phyloP scores from a whole-genome alignment of 805 yeast species.

The Wickerhamomyces ciferrii region DNA sequence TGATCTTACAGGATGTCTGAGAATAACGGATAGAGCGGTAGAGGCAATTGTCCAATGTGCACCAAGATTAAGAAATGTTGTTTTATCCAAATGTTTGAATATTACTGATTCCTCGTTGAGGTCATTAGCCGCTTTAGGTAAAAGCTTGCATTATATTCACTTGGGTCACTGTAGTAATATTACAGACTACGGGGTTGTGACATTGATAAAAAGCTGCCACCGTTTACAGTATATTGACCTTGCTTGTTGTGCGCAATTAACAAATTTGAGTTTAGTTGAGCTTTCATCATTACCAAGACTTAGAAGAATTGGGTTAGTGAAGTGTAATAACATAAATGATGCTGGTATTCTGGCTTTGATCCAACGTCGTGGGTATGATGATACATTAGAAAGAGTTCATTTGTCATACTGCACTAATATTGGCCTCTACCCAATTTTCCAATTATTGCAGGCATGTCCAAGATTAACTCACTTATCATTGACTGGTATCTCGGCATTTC shows the following conservation, averaged over 20 bases:
- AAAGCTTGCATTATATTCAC: constrained; percentile 82
- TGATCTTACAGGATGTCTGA: constrained; percentile 80
- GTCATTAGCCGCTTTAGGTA: constrained; percentile 67
- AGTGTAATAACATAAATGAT: constrained; percentile 84
- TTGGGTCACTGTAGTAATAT: constrained; percentile 90
- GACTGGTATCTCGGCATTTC: constrained; percentile 89
- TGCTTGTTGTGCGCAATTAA: constrained; percentile 88
- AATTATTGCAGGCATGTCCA: constrained; percentile 74
- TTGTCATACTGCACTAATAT: constrained; percentile 84
- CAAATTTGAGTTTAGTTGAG: constrained; percentile 76
- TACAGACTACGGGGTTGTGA: constrained; percentile 82
- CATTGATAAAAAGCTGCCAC: constrained; percentile 70
- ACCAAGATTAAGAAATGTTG: constrained; percentile 83
- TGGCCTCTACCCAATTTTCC: constrained; percentile 71
- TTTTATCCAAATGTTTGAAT: constrained; percentile 81
- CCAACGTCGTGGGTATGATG: constrained; percentile 64
- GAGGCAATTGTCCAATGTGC: constrained; percentile 69
- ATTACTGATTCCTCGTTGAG: constrained; percentile 78
- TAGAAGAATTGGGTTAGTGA: constrained; percentile 89
- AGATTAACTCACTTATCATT: constrained; percentile 83
- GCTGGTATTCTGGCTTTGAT: constrained; percentile 70
- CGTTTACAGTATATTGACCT: constrained; percentile 89
- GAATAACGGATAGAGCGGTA: constrained; percentile 75
- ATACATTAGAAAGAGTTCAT: constrained; percentile 88
- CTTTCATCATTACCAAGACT: constrained; percentile 72